A percentile compares a stretch with the other conserved stretches of the same genome.
Evolutionary conservation across 805 yeast species (phyloP).

Genomic region (Suhomyces sp.): DNA sequence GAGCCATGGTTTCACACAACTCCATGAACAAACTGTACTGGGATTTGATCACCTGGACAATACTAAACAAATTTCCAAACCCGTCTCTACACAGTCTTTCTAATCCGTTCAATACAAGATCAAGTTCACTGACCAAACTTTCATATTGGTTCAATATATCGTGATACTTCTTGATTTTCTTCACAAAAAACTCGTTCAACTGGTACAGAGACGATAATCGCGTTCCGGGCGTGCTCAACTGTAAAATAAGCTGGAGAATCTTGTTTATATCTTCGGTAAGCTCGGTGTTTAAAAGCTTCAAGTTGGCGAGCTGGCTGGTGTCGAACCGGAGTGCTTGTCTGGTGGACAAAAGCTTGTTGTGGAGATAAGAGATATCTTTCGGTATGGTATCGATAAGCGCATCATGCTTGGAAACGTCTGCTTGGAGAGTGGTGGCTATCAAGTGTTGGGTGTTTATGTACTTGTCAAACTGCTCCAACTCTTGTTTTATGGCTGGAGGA

Average conservation of each 20-base stretch:
- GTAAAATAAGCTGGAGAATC: constrained; percentile 52
- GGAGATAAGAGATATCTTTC: constrained; percentile 62
- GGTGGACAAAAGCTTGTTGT: constrained; percentile 58
- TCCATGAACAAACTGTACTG: constrained; percentile 74
- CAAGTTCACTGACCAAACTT: constrained; percentile 59
- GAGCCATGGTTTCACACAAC: constrained; percentile 70
- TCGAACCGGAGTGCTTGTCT: constrained; percentile 60
- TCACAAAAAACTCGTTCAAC: constrained; percentile 52
- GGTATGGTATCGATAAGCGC: constrained; percentile 69
- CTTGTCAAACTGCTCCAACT: constrained; percentile 66
- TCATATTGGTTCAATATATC: constrained; percentile 54
- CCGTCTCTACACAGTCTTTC: constrained; percentile 39
- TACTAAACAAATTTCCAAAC: constrained; percentile 39
- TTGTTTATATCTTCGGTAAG: constrained; percentile 49
- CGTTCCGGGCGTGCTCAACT: constrained; percentile 52
- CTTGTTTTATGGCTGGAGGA: constrained; percentile 66
- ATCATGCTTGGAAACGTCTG: constrained; percentile 59
- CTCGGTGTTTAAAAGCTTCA: constrained; percentile 39
- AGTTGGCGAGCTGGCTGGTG: constrained; percentile 31
- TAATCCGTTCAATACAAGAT: constrained; percentile 46
- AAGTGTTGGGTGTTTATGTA: constrained; percentile 72
- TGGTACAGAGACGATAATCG: constrained; percentile 54
- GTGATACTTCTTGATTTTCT: constrained; percentile 49
- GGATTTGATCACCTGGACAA: constrained; percentile 60
- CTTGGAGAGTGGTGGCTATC: constrained; percentile 64